These are phyloP conservation scores for Tetracladium marchalianum DNA, from an alignment of 495 filamentous ascomycete species.

Conservation along the genomic window DNA sequence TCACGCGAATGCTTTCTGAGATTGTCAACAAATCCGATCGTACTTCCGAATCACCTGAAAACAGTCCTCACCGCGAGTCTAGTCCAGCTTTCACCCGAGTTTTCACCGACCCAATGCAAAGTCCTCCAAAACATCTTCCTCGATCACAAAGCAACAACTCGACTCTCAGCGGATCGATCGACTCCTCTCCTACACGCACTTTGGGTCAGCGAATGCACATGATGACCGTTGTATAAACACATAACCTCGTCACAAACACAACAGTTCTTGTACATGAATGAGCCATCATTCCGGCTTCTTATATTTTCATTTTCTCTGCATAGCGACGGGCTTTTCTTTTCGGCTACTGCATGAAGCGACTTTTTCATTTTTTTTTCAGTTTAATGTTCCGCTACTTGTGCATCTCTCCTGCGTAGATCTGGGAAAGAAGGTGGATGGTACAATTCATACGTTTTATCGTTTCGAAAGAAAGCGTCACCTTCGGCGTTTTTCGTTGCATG, in stretches of 20 bases:
- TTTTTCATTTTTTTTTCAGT: slow-evolving; percentile 4
- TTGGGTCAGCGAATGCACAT: slow-evolving; percentile 52
- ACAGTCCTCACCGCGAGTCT: slow-evolving; percentile 40
- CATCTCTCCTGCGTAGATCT: slow-evolving; percentile 7
- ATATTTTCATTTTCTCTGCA: slow-evolving; percentile 13
- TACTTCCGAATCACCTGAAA: slow-evolving; percentile 50
- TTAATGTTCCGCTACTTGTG: neutral
- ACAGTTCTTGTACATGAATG: slow-evolving; percentile 15
- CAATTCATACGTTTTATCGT: slow-evolving; percentile 2
- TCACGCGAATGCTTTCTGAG: slow-evolving; percentile 64
- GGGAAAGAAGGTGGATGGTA: neutral
- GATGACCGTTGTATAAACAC: slow-evolving; percentile 51
- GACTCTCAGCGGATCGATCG: slow-evolving; percentile 37
- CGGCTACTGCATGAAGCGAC: slow-evolving; percentile 8
- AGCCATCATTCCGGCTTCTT: neutral
- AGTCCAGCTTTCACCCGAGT: slow-evolving; percentile 54
- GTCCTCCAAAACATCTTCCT: slow-evolving; percentile 34
- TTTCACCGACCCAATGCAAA: slow-evolving; percentile 46
- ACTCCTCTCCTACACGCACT: slow-evolving; percentile 37
- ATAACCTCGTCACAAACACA: neutral
- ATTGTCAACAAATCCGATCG: slow-evolving; percentile 72
- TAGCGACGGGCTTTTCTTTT: slow-evolving; percentile 17
- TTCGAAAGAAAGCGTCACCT: slow-evolving; percentile 4
- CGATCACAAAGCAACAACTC: slow-evolving; percentile 42
- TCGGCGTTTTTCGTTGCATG: slow-evolving; percentile 2